Evolutionary conservation across 495 filamentous ascomycete species (phyloP), one percentile per base, ranked within the genome.

Genomic region (Parmelia sp.): DNA sequence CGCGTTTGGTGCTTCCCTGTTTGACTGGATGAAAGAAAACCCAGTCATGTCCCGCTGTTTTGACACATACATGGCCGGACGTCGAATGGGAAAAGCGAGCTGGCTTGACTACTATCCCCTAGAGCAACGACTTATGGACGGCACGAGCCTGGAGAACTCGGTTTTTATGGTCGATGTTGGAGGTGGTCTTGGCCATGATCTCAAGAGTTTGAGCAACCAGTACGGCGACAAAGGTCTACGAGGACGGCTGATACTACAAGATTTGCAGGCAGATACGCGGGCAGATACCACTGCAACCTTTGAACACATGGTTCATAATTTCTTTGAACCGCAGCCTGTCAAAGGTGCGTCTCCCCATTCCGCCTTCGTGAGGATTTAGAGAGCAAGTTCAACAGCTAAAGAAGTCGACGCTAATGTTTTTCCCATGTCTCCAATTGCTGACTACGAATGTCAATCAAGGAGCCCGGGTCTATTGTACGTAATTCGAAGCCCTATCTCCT

Each of bases 31-130:
- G 47, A 35, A 37, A 8, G 19, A 55, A 5, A 37, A 55, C 31
- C 63, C 37, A 4, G 25, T 36, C 2, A 53, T 33, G 15, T 36
- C 44, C 25, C 27, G 27, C 25, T 44, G 25, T 14, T 53, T 58
- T 40, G 57, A 57, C 3, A 4, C 21, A 2, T 62, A 37, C 8
- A 61, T 53, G 63, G 14, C 42, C n/a, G 63, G 74, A 64, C 73
- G 76, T 9, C 67, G 76, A 19, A 64, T 73, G 36, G 77, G 77
- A 4, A 69, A 65, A 17, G 69, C 69, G 0, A 69, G 65, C 61
- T 78, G 76, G 76, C 78, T 75, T 42, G 74, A 79, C 57, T 61
- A 74, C 8, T 77, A 76, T 53, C 76, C 75, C 0, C 65, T 76
- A 19, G 57, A 68, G 29, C 70, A 76, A 25, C 71, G 66, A 0